Evolutionary conservation across 768 basidiomycete species (phyloP), one percentile per base, ranked within the genome.

Genomic region (Coprinellus aureogranulatus): DNA sequence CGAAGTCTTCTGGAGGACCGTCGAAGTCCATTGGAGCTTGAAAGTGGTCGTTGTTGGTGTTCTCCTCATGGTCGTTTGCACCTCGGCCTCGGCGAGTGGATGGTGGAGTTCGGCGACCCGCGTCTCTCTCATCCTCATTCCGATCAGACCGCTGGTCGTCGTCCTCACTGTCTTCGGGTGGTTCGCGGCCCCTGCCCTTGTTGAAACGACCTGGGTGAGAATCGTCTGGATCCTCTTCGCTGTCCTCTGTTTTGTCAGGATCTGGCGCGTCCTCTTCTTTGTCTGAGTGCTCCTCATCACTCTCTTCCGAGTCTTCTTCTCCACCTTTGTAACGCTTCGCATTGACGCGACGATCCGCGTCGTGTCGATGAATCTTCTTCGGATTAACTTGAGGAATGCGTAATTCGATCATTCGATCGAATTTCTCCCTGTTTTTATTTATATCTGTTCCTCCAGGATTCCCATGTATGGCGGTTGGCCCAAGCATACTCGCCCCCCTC

Each of bases 401-500:
- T 20, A 59, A 30, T 0, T 61, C 60, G 50, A 84, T 81, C n/a
- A 58, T 54, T 11, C 6, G 26, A 51, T 83, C 70, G 37, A 82
- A 72, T 16, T 56, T 44, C 0, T 44, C 54, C 30, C 53, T 53
- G 23, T 75, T 14, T 70, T 57, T 73, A 80, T 54, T 76, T 81
- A 59, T 81, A 82, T 14, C 75, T 72, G 46, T 79, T 71, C 26
- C 75, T 71, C 81, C 81, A 83, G 23, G 81, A 79, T 54, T 76
- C 65, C 61, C 70, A 69, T 4, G 79, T 64, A 64, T 84, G 83
- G 8, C 75, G 68, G 0, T 25, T 55, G 4, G 64, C 75, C 82
- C 82, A 84, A 0, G 37, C 49, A 53, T 67, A 74, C 22, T 65
- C 62, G 1, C 64, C 50, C 18, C 65, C 58, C 20, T 56, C 52